Conservation (phyloP, 2,329 filamentous ascomycete species). For the Dryadomyces sulphureus region DNA sequence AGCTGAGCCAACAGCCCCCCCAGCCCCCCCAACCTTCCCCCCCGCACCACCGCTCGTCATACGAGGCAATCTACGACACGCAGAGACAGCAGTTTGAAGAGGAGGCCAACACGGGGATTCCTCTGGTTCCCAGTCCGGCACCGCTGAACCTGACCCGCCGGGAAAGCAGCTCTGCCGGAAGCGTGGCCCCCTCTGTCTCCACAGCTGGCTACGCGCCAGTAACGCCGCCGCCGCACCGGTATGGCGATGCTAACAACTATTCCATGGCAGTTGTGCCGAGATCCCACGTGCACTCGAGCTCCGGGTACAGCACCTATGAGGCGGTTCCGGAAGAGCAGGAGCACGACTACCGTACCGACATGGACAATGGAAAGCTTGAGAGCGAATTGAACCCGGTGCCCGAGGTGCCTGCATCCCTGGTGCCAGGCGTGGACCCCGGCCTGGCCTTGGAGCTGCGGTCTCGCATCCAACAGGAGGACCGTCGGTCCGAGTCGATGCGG, state of each 20-base stretch:
- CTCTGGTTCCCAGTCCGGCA: slow-evolving; percentile 23
- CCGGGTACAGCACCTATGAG: slow-evolving; percentile 10
- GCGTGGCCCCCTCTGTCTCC: slow-evolving; percentile 5
- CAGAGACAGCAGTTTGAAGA: slow-evolving; percentile 48
- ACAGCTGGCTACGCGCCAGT: background rate
- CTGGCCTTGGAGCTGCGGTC: slow-evolving; percentile 43
- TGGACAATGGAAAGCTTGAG: slow-evolving; percentile 16
- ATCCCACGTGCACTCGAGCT: background rate
- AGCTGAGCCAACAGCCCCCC: background rate
- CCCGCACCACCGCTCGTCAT: slow-evolving; percentile 31
- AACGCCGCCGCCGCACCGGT: background rate
- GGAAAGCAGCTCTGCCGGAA: slow-evolving; percentile 12
- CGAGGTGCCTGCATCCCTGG: slow-evolving; percentile 38
- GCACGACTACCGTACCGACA: slow-evolving; percentile 19
- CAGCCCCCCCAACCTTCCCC: slow-evolving; percentile 13
- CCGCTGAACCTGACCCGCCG: slow-evolving; percentile 27
- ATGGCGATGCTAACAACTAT: background rate
- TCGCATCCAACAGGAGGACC: slow-evolving; percentile 40
- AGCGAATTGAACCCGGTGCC: slow-evolving; percentile 17
- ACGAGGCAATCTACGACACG: slow-evolving; percentile 31
- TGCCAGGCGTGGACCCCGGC: slow-evolving; percentile 44
- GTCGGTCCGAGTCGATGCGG: slow-evolving; percentile 21
- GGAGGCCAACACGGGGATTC: slow-evolving; percentile 12
- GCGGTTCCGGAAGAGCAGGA: slow-evolving; percentile 17
- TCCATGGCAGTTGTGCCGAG: background rate